Percentiles rank a stretch among this genome's conserved stretches.
These are phyloP conservation scores for Phytophthora fragariae DNA, from an alignment of 352 stramenopile genomes.

Conservation along the genomic window DNA sequence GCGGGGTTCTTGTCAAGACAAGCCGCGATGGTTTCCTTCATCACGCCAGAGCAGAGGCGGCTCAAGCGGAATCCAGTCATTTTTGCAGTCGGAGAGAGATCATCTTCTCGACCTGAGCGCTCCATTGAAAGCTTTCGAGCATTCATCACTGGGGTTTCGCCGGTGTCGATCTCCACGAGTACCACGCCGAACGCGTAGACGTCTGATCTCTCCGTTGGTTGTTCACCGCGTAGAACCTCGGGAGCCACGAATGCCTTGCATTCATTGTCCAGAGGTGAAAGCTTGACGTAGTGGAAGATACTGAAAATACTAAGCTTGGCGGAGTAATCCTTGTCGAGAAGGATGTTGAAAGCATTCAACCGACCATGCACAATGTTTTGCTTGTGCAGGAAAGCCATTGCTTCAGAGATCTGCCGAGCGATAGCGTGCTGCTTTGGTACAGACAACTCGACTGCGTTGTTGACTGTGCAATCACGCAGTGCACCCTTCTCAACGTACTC, in stretches of 20 bases:
- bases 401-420: slow-evolving; percentile 72
- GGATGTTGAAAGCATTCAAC: slow-evolving; percentile 80
- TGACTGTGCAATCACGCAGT: slow-evolving; percentile 67
- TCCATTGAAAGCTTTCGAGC: slow-evolving; percentile 51
- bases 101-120: slow-evolving; percentile 35
- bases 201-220: slow-evolving; percentile 74
- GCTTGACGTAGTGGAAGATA: slow-evolving; percentile 82
- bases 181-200: slow-evolving; percentile 84
- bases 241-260: slow-evolving; percentile 74
- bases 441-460: slow-evolving; percentile 42
- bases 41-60: slow-evolving; percentile 60
- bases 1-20: slow-evolving; percentile 66
- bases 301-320: slow-evolving; percentile 84
- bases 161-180: slow-evolving; percentile 80
- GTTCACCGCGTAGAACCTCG: slow-evolving; percentile 74
- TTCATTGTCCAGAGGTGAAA: slow-evolving; percentile 73
- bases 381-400: slow-evolving; percentile 70
- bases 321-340: slow-evolving; percentile 70
- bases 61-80: slow-evolving; percentile 68
- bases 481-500: slow-evolving; percentile 72
- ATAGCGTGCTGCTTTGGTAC: slow-evolving; percentile 77
- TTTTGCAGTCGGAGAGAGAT: slow-evolving; percentile 46
- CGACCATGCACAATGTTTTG: slow-evolving; percentile 80
- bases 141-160: slow-evolving; percentile 75
- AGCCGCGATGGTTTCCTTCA: slow-evolving; percentile 71